Base-by-base conservation (phyloP, 768 basidiomycete genomes). In the Termitomyces sp. region DNA sequence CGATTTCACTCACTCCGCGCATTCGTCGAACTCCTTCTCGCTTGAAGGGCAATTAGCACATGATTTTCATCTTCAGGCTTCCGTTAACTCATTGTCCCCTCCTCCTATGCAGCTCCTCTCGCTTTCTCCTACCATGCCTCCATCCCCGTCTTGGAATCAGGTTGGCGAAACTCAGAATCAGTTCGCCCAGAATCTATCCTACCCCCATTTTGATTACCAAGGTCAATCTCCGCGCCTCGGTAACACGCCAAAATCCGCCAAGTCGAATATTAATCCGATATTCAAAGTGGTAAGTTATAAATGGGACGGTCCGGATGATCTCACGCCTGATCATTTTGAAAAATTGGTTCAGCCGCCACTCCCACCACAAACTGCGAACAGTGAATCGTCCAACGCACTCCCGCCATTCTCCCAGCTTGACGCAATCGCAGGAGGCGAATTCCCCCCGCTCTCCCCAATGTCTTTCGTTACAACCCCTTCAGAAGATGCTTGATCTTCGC, bases 261-360 rank as follows among this genome's bases (percentile, higher is more conserved):
- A 86, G 69, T 83, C 86, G 52, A 81, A 79, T 36, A 89, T 92
- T 68, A 91, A 93, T 71, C 89, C 91, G 32, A 92, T 93, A 70
- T 93, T 93, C 79, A 88, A 90, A 83, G 91, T 93, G 78, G 91
- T 93, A 75, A 79, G 91, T 84, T 73, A 75, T 62, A 68, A 72
- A 68, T 74, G 70, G 72, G 73, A 74, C 69, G 65, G 68, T 75
- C 58, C 63, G 65, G 67, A 72, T 70, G 71, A 69, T 68, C 64
- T 73, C 32, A 67, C 67, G 56, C 70, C 72, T 76, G 68, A 75
- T 69, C 61, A 70, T 61, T 62, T 64, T 68, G 66, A 62, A 68
- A 65, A 67, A 58, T 61, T 66, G 59, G 60, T 66, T 61, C 71
- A 88, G 85, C 80, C 84, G 59, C 82, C 84, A 69, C 72, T 82